phyloP scores from a whole-genome alignment of 306 rosid genomes.

The Comarum palustre region DNA sequence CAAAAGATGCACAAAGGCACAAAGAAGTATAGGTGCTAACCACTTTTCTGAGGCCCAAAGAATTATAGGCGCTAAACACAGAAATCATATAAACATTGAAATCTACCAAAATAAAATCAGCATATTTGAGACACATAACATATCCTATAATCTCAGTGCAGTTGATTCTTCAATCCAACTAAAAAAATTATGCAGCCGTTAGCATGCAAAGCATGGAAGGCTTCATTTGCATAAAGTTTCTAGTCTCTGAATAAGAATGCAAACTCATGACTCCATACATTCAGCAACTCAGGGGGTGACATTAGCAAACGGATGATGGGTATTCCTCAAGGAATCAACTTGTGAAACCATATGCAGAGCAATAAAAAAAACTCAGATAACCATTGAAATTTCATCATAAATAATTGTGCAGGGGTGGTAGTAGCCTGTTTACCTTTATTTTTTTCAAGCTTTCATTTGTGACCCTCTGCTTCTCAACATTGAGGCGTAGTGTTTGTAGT shows the following conservation, averaged over 20 bases:
- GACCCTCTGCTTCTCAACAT: slow-evolving; percentile 56
- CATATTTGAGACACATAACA: too few species aligned
- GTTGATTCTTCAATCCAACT: not conserved
- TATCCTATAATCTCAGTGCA: not conserved
- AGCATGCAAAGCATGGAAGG: not conserved
- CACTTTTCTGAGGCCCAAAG: not conserved
- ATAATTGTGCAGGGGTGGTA: too few species aligned
- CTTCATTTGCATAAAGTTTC: not conserved
- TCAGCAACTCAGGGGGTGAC: not conserved
- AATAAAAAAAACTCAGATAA: not conserved
- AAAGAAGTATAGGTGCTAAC: not conserved
- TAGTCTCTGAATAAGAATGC: not conserved
- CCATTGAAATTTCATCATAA: not conserved
- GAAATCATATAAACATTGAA: not conserved
- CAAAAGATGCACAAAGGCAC: not conserved
- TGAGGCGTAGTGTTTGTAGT: slow-evolving; percentile 46
- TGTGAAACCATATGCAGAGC: not conserved
- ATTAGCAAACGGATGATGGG: not conserved
- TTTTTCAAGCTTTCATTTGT: slow-evolving; percentile 60
- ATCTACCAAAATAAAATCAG: not conserved
- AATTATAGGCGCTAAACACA: too few species aligned
- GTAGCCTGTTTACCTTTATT: slow-evolving; percentile 53
- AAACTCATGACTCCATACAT: not conserved
- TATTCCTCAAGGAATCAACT: not conserved
- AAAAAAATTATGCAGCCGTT: too few species aligned